A percentile compares a stretch with the other conserved stretches of the same genome.
These are phyloP conservation scores for Corniculantispora saksenae DNA, from an alignment of 2,329 filamentous ascomycete species.

Conservation along the genomic window DNA sequence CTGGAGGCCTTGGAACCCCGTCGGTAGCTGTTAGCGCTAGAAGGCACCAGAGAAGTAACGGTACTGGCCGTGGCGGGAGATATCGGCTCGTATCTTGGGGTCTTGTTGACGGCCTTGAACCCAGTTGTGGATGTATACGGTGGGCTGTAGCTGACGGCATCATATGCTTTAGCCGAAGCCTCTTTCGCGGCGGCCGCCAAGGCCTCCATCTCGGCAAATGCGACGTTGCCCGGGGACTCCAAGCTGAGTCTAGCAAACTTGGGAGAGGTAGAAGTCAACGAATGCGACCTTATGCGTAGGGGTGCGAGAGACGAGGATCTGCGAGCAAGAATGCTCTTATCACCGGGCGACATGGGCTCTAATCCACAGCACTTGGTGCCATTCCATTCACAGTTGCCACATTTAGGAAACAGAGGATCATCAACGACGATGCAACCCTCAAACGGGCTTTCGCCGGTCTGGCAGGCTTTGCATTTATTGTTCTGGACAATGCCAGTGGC, in stretches of 20 bases:
- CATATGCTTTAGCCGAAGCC: background rate
- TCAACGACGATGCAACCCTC: constrained; percentile 47
- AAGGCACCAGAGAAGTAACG: background rate
- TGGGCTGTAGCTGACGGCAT: background rate
- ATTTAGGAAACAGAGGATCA: constrained; percentile 45
- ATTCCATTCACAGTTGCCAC: constrained; percentile 55
- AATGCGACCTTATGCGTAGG: background rate
- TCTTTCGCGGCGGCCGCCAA: background rate
- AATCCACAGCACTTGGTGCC: constrained; percentile 37
- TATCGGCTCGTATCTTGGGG: background rate
- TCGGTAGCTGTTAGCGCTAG: background rate
- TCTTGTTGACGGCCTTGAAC: constrained; percentile 8
- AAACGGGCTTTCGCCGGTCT: constrained; percentile 45
- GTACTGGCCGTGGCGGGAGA: background rate
- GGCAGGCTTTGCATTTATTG: constrained; percentile 43
- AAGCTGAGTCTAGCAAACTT: background rate
- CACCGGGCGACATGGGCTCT: background rate
- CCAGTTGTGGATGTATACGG: background rate
- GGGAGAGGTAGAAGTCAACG: background rate
- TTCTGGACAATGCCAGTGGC: constrained; percentile 46
- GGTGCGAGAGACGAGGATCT: constrained; percentile 1
- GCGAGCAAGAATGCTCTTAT: background rate
- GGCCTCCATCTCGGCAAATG: background rate
- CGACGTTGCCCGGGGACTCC: background rate
- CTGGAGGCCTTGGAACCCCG: background rate